Evolutionary conservation across 1,139 yeast species (phyloP).

Genomic region (Debaryomycetaceae sp.): DNA sequence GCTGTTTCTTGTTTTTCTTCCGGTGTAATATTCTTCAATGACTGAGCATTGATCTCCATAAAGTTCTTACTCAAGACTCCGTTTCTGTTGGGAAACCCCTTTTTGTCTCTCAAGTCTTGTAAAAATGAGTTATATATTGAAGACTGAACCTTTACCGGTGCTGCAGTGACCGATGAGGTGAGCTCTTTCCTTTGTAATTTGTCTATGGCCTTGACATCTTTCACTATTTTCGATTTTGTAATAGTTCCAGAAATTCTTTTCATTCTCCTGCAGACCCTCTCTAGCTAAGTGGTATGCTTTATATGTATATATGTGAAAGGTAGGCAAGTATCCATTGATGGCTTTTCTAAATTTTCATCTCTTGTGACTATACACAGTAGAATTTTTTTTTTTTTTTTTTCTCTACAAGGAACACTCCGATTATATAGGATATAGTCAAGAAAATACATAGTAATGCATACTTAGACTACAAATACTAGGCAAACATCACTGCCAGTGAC

Average conservation of each 20-base stretch:
- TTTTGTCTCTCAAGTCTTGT: slow-evolving; percentile 12
- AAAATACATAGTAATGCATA: no score
- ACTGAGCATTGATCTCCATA: slow-evolving; percentile 16
- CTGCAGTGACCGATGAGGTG: background rate
- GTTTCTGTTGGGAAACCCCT: slow-evolving; percentile 5
- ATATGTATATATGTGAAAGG: no score
- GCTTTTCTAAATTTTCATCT: background rate
- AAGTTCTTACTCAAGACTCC: slow-evolving; percentile 19
- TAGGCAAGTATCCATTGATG: background rate
- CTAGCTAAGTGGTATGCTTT: no score
- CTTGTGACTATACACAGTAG: background rate
- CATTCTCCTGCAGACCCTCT: background rate
- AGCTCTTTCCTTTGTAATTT: background rate
- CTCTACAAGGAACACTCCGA: background rate
- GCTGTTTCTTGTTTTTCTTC: slow-evolving; percentile 19
- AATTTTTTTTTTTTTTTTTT: no score
- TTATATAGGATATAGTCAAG: no score
- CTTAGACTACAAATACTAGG: no score
- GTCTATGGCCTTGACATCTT: background rate
- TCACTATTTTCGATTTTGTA: background rate
- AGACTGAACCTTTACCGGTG: slow-evolving; percentile 4
- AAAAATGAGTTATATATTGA: slow-evolving; percentile 11
- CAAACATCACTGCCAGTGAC: no score
- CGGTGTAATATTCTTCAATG: slow-evolving; percentile 13
- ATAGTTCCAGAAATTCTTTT: background rate